phyloP scores from a whole-genome alignment of 192 early-diverging fungal species.

The Podochytrium sp. region DNA sequence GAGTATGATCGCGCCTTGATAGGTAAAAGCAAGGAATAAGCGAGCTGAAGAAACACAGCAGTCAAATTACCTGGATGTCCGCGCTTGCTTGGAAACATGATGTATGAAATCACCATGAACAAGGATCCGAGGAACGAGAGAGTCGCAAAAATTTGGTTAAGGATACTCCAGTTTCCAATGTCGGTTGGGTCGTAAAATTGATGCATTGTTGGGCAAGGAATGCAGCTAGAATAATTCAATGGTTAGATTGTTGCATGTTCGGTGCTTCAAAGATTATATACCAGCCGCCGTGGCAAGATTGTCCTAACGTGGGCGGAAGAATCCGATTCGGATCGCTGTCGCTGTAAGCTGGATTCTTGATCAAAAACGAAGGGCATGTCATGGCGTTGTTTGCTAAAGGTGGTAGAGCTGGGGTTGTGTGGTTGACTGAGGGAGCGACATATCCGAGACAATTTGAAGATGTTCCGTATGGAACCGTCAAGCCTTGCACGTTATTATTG shows the following conservation, averaged over 20 bases:
- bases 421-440: neutral
- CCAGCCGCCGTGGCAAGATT: neutral
- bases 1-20: neutral
- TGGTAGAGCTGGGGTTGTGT: too few relatives aligned
- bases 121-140: neutral
- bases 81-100: neutral
- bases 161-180: neutral
- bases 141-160: neutral
- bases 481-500: neutral
- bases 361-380: constrained; percentile 10
- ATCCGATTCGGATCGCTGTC: neutral
- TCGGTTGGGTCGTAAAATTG: constrained; percentile 4
- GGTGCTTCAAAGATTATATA: neutral
- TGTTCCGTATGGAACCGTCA: neutral
- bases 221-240: neutral
- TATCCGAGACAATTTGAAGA: neutral
- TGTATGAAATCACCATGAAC: neutral
- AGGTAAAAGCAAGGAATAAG: neutral
- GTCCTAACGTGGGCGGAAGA: neutral
- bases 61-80: neutral
- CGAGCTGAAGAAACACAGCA: neutral
- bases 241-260: neutral
- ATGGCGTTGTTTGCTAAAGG: too few relatives aligned
- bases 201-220: constrained; percentile 5
- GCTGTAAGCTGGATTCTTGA: neutral